phyloP scores from a whole-genome alignment of 2,329 filamentous ascomycete species.

The Colletotrichum sp. region DNA sequence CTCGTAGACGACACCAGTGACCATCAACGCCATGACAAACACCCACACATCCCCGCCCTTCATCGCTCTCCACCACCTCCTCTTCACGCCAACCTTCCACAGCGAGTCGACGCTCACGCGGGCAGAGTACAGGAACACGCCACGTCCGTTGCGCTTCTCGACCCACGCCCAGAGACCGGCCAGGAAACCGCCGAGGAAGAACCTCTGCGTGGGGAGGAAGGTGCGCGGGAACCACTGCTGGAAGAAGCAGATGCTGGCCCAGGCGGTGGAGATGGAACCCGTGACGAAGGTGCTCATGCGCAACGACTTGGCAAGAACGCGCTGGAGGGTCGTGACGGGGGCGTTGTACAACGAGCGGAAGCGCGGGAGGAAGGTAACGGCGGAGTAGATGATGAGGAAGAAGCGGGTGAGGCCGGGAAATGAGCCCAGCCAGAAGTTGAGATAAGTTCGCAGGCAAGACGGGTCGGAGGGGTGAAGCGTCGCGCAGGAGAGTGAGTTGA shows the following conservation, averaged over 20 bases:
- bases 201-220: constrained; percentile 80
- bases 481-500: constrained; percentile 85
- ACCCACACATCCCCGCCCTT: constrained; percentile 84
- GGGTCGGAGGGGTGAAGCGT: constrained; percentile 87
- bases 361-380: constrained; percentile 69
- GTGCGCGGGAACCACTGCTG: constrained; percentile 77
- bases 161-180: constrained; percentile 87
- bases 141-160: constrained; percentile 66
- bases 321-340: constrained; percentile 71
- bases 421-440: constrained; percentile 85
- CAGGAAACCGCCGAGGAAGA: constrained; percentile 87
- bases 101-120: constrained; percentile 80
- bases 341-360: constrained; percentile 71
- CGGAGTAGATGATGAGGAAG: constrained; percentile 76
- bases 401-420: constrained; percentile 81
- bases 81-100: constrained; percentile 95
- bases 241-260: constrained; percentile 91
- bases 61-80: constrained; percentile 84
- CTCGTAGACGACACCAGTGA: constrained; percentile 81
- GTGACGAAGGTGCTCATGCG: constrained; percentile 80
- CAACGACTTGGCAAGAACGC: constrained; percentile 71
- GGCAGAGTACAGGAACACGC: constrained; percentile 79
- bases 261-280: constrained; percentile 82
- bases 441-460: constrained; percentile 84
- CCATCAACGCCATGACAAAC: constrained; percentile 78